Base-by-base conservation (phyloP, 1,284 basidiomycete species). In the Waitea zeae region DNA sequence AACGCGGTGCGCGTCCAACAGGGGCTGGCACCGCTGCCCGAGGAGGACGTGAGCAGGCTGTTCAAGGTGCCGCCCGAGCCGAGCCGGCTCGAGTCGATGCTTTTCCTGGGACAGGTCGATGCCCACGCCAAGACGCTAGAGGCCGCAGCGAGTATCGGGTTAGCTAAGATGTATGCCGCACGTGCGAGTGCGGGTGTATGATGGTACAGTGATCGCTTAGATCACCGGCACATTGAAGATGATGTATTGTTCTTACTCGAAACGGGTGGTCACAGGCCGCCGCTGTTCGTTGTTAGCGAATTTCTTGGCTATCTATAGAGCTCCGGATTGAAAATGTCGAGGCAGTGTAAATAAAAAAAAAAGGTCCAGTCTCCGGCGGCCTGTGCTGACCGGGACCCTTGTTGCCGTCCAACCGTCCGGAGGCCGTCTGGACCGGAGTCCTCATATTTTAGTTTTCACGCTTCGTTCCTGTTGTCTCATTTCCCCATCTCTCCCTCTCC, bases 31-130 rank as follows among this genome's bases (percentile, higher is more conserved):
- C 84, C 90, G 39, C 64, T 96, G 17, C 89, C 87, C 1, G 77
- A 86, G 50, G 84, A 93, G 49, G 82, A 88, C 48, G 67, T 87
- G 33, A 68, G 70, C 51, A 67, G 79, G 43, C 49, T 87, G 50
- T 90, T 89, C 64, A 89, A 82, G 59, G 82, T 92, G 32, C 82
- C 86, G 5, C 62, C 75, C 34, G 93, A 97, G 55, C 92, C 90
- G 20, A 87, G 73, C 49, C 68, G 93, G 42, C 58, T 97, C 48
- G 90, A 96, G 52, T 83, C 87, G 52, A 68, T 93, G 70, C 58
- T 84, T 50, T 53, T 84, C 42, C 59, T 90, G 28, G 87, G 86
- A n/a, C 82, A 86, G 58, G 70, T 90, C 42, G 88, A 92, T 54
- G 80, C 72, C 9, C 74, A 82, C 44, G 79, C 77, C 31, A 80